Base-by-base conservation (phyloP, 1,139 yeast genomes). In the Saccharomycopsis hybrid region DNA sequence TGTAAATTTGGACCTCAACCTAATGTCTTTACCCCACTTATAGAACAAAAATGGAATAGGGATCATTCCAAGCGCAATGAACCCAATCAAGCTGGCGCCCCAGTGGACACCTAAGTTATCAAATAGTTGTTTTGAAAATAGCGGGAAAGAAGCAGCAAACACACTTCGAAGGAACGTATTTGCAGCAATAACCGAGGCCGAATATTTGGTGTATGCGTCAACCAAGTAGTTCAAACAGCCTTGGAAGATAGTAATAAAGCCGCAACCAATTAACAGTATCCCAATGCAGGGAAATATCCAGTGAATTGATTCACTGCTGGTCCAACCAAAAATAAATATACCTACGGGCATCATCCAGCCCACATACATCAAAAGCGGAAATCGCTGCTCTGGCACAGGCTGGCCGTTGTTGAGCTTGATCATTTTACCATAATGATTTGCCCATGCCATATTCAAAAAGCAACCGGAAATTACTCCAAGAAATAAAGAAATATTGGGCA, bases 221-320 rank as follows among this genome's bases (percentile, higher is more conserved):
- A 88, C 84, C 65, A 87, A 85, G 65, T 87, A 88, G 68, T 86
- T 87, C 69, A 87, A 87, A 61, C 86, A 74, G 1, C 95, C 85
- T 64, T 86, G 86, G 72, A 87, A 87, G 48, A 86, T 77, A 60
- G 84, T 69, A 55, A 85, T 76, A 55, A 83, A 71, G 1, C 92
- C 87, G 60, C 81, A 81, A 0, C 92, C 90, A 61, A 85, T 85
- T 39, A 88, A 83, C 39, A 80, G 73, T 56, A 88, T 89, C 0
- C 92, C 80, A 33, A 85, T 77, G 43, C 82, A 72, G 8, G 95
- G 89, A 13, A 80, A 84, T 70, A 85, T 80, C 94, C 94, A 87
- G 64, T 85, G 94, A 32, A 85, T 78, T 1, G 60, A 55, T 2
- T 58, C 55, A 60, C 78, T 74, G 4, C 87, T 77, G 3, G 90